These are phyloP conservation scores for Fusarium palustre DNA, from an alignment of 2,329 filamentous ascomycete genomes.

Conservation along the genomic window DNA sequence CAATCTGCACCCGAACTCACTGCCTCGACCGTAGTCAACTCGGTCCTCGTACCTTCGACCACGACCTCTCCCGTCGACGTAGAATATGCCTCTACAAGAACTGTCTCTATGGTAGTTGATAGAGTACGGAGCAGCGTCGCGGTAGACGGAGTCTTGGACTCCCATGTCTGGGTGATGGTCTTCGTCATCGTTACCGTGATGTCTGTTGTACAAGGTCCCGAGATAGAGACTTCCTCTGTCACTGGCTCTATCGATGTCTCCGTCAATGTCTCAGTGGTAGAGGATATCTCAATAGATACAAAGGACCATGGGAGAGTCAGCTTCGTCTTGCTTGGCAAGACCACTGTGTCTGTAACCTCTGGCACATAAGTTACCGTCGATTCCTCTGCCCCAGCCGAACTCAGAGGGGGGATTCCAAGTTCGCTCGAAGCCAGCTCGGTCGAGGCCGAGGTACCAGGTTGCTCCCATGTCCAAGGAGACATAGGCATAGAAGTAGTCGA, in stretches of 20 bases:
- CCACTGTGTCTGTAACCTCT: background rate
- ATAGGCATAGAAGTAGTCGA: constrained; percentile 2
- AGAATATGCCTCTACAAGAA: constrained; percentile 45
- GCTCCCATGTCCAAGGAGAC: constrained; percentile 21
- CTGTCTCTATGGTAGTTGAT: constrained; percentile 40
- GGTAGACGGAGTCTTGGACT: constrained; percentile 34
- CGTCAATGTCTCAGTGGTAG: background rate
- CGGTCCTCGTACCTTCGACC: constrained; percentile 36
- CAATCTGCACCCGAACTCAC: constrained; percentile 38
- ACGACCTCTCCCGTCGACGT: constrained; percentile 42
- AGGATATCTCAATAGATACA: background rate
- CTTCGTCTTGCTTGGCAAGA: constrained; percentile 10
- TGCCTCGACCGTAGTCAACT: constrained; percentile 37
- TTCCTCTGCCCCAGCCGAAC: constrained; percentile 7
- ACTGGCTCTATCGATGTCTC: background rate
- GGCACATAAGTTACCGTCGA: constrained; percentile 1
- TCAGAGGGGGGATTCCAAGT: constrained; percentile 11
- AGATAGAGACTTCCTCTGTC: constrained; percentile 12
- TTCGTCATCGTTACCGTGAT: constrained; percentile 45
- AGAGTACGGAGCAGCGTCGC: constrained; percentile 36
- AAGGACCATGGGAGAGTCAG: constrained; percentile 14
- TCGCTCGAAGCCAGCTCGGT: constrained; percentile 17
- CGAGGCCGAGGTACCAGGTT: constrained; percentile 4
- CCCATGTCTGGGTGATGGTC: constrained; percentile 44
- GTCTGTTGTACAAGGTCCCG: constrained; percentile 42